Evolutionary conservation across 192 early-diverging fungal genomes (phyloP).

Genomic region (Gryganskiella cystojenkinii): DNA sequence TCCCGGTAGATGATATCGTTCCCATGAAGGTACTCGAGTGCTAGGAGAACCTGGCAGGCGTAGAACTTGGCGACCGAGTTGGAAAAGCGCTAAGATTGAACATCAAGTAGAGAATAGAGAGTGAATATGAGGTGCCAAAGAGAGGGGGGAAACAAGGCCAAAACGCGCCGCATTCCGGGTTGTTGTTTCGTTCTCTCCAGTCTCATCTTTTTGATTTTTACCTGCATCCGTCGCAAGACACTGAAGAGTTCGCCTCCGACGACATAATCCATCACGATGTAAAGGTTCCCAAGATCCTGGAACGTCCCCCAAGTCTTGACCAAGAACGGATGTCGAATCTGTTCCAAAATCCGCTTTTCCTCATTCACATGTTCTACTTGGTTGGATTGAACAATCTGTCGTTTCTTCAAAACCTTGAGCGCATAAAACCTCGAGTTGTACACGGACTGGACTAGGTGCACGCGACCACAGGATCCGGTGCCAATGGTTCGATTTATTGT

Average conservation of each 20-base stretch:
- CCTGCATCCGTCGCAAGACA: slow-evolving; percentile 79
- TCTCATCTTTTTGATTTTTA: slow-evolving; percentile 55
- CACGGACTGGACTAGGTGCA: slow-evolving; percentile 88
- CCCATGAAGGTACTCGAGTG: slow-evolving; percentile 83
- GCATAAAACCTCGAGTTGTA: slow-evolving; percentile 89
- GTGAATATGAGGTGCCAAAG: background rate
- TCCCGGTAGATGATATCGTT: slow-evolving; percentile 84
- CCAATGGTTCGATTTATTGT: slow-evolving; percentile 89
- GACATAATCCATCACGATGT: slow-evolving; percentile 96
- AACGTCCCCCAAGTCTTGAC: slow-evolving; percentile 94
- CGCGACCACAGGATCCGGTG: slow-evolving; percentile 96
- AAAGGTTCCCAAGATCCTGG: slow-evolving; percentile 89
- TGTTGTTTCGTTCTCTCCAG: too few relatives aligned
- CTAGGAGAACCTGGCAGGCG: slow-evolving; percentile 77
- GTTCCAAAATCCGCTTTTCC: slow-evolving; percentile 92
- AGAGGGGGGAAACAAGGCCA: slow-evolving; percentile 2
- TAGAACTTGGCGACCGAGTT: slow-evolving; percentile 83
- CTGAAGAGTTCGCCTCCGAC: slow-evolving; percentile 93
- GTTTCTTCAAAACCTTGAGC: slow-evolving; percentile 95
- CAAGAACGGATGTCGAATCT: slow-evolving; percentile 89
- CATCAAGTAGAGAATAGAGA: background rate
- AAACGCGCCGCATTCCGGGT: background rate
- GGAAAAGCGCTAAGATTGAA: slow-evolving; percentile 69
- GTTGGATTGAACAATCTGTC: slow-evolving; percentile 91
- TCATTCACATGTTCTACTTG: slow-evolving; percentile 98